Evolutionary conservation across 192 early-diverging fungal species (phyloP).

Genomic region (Entophlyctis helioformis): DNA sequence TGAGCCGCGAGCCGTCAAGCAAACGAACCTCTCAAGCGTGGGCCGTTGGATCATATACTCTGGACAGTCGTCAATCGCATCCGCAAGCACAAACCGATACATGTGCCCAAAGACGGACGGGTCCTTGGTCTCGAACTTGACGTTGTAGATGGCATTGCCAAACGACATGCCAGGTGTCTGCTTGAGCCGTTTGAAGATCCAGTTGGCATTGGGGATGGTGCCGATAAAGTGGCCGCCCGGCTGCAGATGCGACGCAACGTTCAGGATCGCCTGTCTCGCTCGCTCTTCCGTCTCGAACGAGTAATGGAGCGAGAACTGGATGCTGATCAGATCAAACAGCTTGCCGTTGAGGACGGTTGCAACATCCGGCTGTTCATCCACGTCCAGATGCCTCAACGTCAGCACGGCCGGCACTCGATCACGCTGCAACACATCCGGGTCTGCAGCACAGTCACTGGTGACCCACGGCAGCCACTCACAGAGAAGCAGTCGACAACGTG

Average conservation of each 20-base stretch:
- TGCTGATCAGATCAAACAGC: constrained; percentile 75
- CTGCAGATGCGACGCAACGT: constrained; percentile 57
- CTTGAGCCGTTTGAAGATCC: constrained; percentile 36
- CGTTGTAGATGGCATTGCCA: constrained; percentile 82
- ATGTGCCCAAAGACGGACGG: constrained; percentile 60
- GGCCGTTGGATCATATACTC: constrained; percentile 88
- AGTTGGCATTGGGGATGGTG: constrained; percentile 86
- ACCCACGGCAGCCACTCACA: no score
- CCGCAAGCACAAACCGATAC: constrained; percentile 83
- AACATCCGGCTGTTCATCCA: no score
- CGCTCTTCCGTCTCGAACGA: constrained; percentile 77
- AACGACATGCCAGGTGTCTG: constrained; percentile 38
- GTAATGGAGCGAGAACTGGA: constrained; percentile 97
- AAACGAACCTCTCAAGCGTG: constrained; percentile 51
- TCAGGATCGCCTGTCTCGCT: constrained; percentile 68
- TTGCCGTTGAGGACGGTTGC: no score
- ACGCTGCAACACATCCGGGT: no score
- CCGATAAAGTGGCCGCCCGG: constrained; percentile 77
- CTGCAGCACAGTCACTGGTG: no score
- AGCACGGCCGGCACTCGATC: no score
- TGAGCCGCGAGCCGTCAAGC: no score
- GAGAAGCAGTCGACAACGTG: constrained; percentile 81
- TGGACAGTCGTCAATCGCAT: constrained; percentile 93
- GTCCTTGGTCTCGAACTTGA: constrained; percentile 66
- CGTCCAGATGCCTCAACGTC: no score